These are phyloP conservation scores for Rosa chinensis DNA, from an alignment of 306 rosid species.

Conservation along the genomic window DNA sequence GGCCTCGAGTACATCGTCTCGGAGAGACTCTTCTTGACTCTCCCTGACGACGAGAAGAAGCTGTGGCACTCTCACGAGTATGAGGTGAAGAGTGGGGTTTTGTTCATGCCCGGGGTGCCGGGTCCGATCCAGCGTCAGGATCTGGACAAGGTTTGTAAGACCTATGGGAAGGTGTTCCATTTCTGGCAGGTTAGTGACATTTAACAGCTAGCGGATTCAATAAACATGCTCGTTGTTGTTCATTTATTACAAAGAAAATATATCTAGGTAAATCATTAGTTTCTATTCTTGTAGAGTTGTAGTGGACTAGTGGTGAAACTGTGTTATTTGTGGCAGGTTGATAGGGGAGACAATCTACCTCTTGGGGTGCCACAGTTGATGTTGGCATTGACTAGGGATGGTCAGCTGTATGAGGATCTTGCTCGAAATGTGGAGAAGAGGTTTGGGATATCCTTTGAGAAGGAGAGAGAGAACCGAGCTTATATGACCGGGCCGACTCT, in stretches of 20 bases:
- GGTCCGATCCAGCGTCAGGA: conserved; percentile 47
- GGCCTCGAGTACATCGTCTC: conserved; percentile 68
- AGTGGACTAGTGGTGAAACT: background rate
- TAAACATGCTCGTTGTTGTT: background rate
- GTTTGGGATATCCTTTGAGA: conserved; percentile 32
- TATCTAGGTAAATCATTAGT: background rate
- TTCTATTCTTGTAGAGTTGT: background rate
- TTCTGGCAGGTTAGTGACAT: conserved; percentile 59
- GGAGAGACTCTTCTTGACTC: conserved; percentile 52
- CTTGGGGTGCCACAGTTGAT: conserved; percentile 72
- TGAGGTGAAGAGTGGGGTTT: conserved; percentile 73
- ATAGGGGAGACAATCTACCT: conserved; percentile 57
- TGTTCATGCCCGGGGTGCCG: conserved; percentile 58
- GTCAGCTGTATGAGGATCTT: conserved; percentile 50
- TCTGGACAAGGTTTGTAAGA: conserved; percentile 61
- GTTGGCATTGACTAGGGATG: conserved; percentile 79
- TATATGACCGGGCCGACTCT: conserved; percentile 55
- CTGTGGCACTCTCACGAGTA: conserved; percentile 87
- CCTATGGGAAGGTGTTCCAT: conserved; percentile 78
- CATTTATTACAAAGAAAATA: background rate
- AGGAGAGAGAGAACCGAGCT: conserved; percentile 58
- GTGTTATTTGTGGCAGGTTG: conserved; percentile 77
- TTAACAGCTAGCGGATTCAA: background rate
- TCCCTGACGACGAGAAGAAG: conserved; percentile 73
- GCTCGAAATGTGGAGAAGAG: conserved; percentile 40